Evolutionary conservation across 2,329 filamentous ascomycete genomes (phyloP).

Genomic region (Exophiala alcalophila): DNA sequence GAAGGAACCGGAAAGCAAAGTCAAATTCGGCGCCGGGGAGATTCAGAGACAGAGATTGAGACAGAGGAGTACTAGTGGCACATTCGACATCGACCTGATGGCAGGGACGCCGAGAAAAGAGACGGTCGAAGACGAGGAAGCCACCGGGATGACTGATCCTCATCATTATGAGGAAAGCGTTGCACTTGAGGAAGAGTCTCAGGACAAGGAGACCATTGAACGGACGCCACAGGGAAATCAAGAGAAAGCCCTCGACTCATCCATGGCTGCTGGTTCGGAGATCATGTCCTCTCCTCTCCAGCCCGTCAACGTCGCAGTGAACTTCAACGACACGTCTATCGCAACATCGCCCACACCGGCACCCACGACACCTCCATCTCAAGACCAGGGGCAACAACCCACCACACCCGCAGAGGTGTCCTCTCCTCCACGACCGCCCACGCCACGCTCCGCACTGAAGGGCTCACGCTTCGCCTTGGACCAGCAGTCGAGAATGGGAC

Average conservation of each 20-base stretch:
- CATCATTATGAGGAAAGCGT: too few species aligned
- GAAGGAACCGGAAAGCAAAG: constrained; percentile 16
- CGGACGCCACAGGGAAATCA: too few species aligned
- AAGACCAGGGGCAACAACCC: constrained; percentile 1
- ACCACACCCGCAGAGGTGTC: neutral
- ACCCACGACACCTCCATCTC: neutral
- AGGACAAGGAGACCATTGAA: neutral
- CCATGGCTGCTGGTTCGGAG: too few species aligned
- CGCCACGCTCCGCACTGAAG: constrained; percentile 30
- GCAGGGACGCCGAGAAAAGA: constrained; percentile 19
- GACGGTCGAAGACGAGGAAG: constrained; percentile 1
- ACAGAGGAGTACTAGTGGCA: constrained; percentile 19
- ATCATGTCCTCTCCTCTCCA: constrained; percentile 8
- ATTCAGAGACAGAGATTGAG: constrained; percentile 16
- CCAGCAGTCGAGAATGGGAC: constrained; percentile 1
- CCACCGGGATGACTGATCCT: too few species aligned
- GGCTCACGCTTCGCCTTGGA: constrained; percentile 22
- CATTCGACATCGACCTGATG: constrained; percentile 28
- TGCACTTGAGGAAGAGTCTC: neutral
- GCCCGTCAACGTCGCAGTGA: constrained; percentile 19
- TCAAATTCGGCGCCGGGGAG: constrained; percentile 23
- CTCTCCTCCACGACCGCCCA: constrained; percentile 23
- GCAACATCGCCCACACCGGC: constrained; percentile 14
- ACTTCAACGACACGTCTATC: constrained; percentile 23
- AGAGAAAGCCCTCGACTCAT: too few species aligned